Percentiles rank a stretch among this genome's conserved stretches.
phyloP scores from a whole-genome alignment of 192 early-diverging fungal genomes.

The Coemansia reversa region DNA sequence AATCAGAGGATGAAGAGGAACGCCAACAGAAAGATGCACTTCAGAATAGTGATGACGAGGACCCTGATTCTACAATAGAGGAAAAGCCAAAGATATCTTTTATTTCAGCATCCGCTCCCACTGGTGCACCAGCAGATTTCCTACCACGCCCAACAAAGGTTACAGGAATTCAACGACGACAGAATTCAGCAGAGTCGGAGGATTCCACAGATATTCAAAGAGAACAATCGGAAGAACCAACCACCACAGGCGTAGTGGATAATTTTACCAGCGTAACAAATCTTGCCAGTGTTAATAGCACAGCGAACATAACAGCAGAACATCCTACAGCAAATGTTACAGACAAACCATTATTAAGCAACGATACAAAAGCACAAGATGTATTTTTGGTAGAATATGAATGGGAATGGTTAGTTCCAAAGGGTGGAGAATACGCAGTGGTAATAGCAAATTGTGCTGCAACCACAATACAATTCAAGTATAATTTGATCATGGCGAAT shows the following conservation, averaged over 20 bases:
- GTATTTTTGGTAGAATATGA: constrained; percentile 53
- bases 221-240: not conserved
- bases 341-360: constrained; percentile 33
- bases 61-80: not conserved
- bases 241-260: not conserved
- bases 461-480: constrained; percentile 53
- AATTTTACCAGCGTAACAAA: not conserved
- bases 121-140: constrained; percentile 11
- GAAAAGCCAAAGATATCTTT: constrained; percentile 34
- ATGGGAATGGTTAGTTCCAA: constrained; percentile 47
- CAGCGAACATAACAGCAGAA: not conserved
- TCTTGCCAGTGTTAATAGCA: not conserved
- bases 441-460: constrained; percentile 51
- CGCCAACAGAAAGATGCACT: not conserved
- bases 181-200: not conserved
- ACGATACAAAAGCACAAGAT: constrained; percentile 31
- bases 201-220: not conserved
- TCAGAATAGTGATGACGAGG: not conserved
- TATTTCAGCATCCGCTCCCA: constrained; percentile 30
- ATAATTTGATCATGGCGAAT: constrained; percentile 53
- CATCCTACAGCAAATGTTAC: not conserved
- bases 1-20: not conserved
- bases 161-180: constrained; percentile 24
- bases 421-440: constrained; percentile 50
- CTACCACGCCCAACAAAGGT: constrained; percentile 25